These are phyloP conservation scores for Kwoniella mangroviensis DNA, from an alignment of 768 basidiomycete genomes.

Conservation along the genomic window DNA sequence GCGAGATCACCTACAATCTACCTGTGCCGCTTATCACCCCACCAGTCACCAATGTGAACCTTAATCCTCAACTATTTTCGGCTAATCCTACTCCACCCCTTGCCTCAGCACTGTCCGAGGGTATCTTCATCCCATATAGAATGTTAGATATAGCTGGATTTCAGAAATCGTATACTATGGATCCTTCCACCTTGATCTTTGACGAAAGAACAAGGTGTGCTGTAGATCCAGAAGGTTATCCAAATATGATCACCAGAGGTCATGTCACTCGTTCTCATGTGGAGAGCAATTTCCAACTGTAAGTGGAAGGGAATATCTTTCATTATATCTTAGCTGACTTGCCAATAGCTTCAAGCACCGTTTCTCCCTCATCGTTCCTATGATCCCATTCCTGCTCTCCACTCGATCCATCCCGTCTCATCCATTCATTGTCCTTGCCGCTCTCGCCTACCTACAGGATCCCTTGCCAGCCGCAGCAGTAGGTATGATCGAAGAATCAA, in stretches of 20 bases:
- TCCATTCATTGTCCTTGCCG: conserved; percentile 37
- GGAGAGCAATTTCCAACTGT: conserved; percentile 39
- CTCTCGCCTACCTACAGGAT: conserved; percentile 15
- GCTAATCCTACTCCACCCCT: background rate
- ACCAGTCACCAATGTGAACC: background rate
- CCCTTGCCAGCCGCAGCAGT: background rate
- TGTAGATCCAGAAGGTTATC: conserved; percentile 16
- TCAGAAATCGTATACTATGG: background rate
- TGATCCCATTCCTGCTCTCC: conserved; percentile 33
- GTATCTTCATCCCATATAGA: background rate
- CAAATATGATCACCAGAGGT: conserved; percentile 24
- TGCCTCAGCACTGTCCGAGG: background rate
- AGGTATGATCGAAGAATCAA: conserved; percentile 29
- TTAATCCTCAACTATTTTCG: background rate
- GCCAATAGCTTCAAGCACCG: conserved; percentile 37
- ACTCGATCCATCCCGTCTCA: conserved; percentile 31
- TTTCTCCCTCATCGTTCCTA: conserved; percentile 32
- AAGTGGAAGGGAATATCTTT: background rate
- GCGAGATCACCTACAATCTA: background rate
- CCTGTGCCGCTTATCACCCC: background rate
- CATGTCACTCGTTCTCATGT: conserved; percentile 21
- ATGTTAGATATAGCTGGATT: conserved; percentile 4
- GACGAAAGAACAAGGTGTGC: conserved; percentile 22
- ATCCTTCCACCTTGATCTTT: conserved; percentile 8
- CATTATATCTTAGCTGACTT: too few relatives aligned